A percentile compares a stretch with the other conserved stretches of the same genome.
Conservation (phyloP, 2,329 filamentous ascomycete species). For the Leptographium lundbergii region DNA sequence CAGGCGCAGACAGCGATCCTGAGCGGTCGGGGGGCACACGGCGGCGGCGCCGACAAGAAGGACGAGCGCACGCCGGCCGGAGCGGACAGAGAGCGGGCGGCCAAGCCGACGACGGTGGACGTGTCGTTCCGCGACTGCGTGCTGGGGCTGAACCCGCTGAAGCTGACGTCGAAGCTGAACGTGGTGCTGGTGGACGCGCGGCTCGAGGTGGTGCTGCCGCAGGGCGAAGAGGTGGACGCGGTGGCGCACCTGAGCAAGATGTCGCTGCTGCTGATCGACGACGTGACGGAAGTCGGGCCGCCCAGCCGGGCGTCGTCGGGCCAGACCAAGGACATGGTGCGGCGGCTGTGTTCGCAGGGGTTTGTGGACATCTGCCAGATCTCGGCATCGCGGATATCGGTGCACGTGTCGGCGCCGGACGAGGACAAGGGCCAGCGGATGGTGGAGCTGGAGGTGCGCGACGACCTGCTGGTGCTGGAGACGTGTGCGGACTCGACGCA, state of each 20-base stretch:
- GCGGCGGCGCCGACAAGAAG: slow-evolving; percentile 7
- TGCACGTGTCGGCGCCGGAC: slow-evolving; percentile 45
- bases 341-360: slow-evolving; percentile 49
- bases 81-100: not conserved
- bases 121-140: slow-evolving; percentile 71
- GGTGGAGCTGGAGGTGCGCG: slow-evolving; percentile 68
- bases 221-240: slow-evolving; percentile 48
- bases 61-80: not conserved
- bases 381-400: slow-evolving; percentile 60
- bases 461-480: slow-evolving; percentile 80
- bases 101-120: slow-evolving; percentile 54
- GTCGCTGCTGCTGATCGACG: slow-evolving; percentile 72
- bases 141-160: slow-evolving; percentile 72
- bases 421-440: slow-evolving; percentile 43
- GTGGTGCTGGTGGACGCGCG: slow-evolving; percentile 69
- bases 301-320: slow-evolving; percentile 3
- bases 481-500: slow-evolving; percentile 96
- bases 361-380: slow-evolving; percentile 82
- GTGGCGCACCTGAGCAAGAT: slow-evolving; percentile 64
- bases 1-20: slow-evolving; percentile 39
- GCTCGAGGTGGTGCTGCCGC: slow-evolving; percentile 54
- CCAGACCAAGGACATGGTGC: slow-evolving; percentile 33
- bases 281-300: slow-evolving; percentile 30
- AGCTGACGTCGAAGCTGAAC: slow-evolving; percentile 60
- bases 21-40: slow-evolving; percentile 12